Evolutionary conservation across 306 rosid genomes (phyloP).

Genomic region (Luffa aegyptiaca): DNA sequence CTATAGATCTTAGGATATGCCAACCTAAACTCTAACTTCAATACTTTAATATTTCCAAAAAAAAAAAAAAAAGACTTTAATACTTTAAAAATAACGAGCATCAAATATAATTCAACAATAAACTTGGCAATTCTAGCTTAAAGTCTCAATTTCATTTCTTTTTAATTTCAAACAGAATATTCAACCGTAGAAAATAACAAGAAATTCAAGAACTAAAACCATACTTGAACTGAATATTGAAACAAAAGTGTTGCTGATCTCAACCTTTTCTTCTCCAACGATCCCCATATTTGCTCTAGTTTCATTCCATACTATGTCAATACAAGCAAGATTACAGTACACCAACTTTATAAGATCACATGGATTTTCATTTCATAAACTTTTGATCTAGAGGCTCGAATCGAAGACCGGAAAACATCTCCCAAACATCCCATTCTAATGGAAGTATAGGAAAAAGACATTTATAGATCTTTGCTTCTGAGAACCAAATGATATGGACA

Average conservation of each 20-base stretch:
- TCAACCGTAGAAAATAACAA: background rate
- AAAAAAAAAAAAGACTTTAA: too few relatives aligned
- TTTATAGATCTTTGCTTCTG: background rate
- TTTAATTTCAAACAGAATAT: background rate
- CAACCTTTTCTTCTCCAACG: background rate
- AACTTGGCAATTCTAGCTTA: background rate
- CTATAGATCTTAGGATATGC: too few relatives aligned
- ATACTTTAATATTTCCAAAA: too few relatives aligned
- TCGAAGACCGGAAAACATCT: background rate
- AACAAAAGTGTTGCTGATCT: background rate
- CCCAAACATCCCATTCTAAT: background rate
- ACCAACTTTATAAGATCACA: background rate
- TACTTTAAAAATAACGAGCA: too few relatives aligned
- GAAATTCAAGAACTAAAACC: background rate
- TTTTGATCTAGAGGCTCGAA: background rate
- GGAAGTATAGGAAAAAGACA: background rate
- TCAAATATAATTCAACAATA: too few relatives aligned
- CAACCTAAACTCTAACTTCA: too few relatives aligned
- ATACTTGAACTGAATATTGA: background rate
- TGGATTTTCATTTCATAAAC: background rate
- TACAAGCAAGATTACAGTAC: background rate
- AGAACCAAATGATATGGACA: slow-evolving; percentile 1
- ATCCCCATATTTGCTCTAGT: background rate
- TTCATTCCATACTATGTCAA: background rate
- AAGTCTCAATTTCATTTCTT: background rate